Evolutionary conservation across 1,284 basidiomycete species (phyloP).

Genomic region (Malassezia yamatoensis): DNA sequence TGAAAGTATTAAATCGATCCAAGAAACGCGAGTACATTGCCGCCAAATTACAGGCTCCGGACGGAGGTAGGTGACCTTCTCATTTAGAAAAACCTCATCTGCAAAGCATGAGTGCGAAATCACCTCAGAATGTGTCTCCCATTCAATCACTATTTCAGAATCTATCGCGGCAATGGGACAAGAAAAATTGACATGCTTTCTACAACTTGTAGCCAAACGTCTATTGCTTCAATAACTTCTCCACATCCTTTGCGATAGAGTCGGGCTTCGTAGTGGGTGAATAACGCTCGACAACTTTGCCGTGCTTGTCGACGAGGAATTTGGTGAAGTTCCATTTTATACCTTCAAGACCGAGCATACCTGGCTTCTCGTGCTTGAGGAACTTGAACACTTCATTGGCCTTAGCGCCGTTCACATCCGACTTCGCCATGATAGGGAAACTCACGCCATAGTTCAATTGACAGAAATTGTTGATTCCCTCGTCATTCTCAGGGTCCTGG

Average conservation of each 20-base stretch:
- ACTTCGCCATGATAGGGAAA: slow-evolving; percentile 49
- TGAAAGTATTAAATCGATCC: slow-evolving; percentile 2
- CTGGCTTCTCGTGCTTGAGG: slow-evolving; percentile 69
- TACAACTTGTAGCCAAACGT: no score
- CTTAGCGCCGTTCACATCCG: slow-evolving; percentile 71
- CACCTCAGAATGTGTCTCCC: neutral
- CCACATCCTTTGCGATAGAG: slow-evolving; percentile 59
- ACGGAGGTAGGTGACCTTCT: slow-evolving; percentile 3
- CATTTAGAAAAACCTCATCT: neutral
- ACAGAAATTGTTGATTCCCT: slow-evolving; percentile 38
- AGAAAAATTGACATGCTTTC: neutral
- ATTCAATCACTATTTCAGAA: slow-evolving; percentile 1
- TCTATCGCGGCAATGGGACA: slow-evolving; percentile 12
- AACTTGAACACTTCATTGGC: slow-evolving; percentile 72
- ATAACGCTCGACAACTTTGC: slow-evolving; percentile 67
- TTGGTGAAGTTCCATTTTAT: slow-evolving; percentile 58
- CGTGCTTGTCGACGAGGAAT: slow-evolving; percentile 52
- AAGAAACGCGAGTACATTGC: slow-evolving; percentile 12
- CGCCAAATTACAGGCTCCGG: slow-evolving; percentile 3
- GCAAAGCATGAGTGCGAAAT: neutral
- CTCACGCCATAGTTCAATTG: slow-evolving; percentile 45
- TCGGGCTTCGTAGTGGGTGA: slow-evolving; percentile 66
- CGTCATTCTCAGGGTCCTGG: slow-evolving; percentile 43
- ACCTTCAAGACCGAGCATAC: slow-evolving; percentile 61
- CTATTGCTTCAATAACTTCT: slow-evolving; percentile 50